Base-by-base conservation (phyloP, 2,329 filamentous ascomycete species). In the Pseudopithomyces maydicus region DNA sequence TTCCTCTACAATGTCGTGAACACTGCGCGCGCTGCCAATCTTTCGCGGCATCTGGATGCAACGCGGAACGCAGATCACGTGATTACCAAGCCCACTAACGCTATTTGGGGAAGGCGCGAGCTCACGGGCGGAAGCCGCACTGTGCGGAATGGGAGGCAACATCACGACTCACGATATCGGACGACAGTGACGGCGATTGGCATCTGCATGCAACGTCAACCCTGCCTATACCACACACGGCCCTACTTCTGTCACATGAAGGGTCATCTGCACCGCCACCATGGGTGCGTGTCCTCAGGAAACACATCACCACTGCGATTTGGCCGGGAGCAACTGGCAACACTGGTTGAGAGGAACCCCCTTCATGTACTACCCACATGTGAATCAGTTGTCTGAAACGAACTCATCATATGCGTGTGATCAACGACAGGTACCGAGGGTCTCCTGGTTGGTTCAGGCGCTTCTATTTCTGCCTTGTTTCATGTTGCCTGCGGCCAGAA, bases 21-120 rank as follows among this genome's bases (percentile, higher is more conserved):
- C 57, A 57, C 59, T 61, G 61, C 65, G 66, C 66, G 66, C 69
- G 57, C 26, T 19, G 19, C n/a, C 32, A 48, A 38, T 48, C 33
- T 23, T 48, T 48, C 45, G 45, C 33, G 45, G 38, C 38, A 38
- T 29, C 26, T 29, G 26, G 26, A 29, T 35, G 47, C 33, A 22
- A 39, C 22, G 62, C 35, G 12, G 15, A 36, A 14, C 35, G 12
- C 35, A 14, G 35, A 5, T 14, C 12, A 38, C 12, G 35, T n/a
- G 6, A 42, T 14, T 56, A 62, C 63, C 60, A 54, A 59, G 58
- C 4, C 57, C 59, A 48, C 52, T 65, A 60, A 39, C 48, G 15
- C 17, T 2, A 1, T 11, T 20, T 10, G 2, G 32, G 33, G 5
- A 8, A 42, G 48, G 52, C 22, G 17, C 19, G n/a, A 39, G 6